A percentile compares a stretch with the other conserved stretches of the same genome.
Conservation (phyloP, 1,139 yeast genomes). For the Kodamaea arcana region DNA sequence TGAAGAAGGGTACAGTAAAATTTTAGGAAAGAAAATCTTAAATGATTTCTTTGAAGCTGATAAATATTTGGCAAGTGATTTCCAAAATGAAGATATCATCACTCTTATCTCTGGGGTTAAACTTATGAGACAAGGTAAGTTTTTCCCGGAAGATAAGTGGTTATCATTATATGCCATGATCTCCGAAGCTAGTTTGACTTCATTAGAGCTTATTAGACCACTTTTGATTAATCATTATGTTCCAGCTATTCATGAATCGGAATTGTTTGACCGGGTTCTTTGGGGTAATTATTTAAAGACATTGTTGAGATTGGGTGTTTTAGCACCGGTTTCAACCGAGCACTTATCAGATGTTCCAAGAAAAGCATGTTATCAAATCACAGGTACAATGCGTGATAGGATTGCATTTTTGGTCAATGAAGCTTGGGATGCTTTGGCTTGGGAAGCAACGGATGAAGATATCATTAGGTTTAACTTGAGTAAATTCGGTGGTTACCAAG, state of each 20-base stretch:
- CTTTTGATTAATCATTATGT: conserved; percentile 51
- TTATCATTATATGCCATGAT: conserved; percentile 60
- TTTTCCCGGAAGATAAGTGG: conserved; percentile 68
- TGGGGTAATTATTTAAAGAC: conserved; percentile 68
- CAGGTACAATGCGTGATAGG: conserved; percentile 61
- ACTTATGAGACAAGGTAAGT: conserved; percentile 53
- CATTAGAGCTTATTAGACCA: conserved; percentile 57
- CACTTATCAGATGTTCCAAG: conserved; percentile 69
- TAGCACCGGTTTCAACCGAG: conserved; percentile 58
- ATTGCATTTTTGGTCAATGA: conserved; percentile 53
- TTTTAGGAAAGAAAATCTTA: conserved; percentile 23
- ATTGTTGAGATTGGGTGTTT: conserved; percentile 49
- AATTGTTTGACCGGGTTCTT: conserved; percentile 46
- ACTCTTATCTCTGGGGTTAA: conserved; percentile 54
- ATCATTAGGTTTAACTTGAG: conserved; percentile 56
- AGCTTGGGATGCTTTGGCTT: conserved; percentile 73
- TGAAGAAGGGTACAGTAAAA: conserved; percentile 35
- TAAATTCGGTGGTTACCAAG: conserved; percentile 71
- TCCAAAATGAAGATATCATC: conserved; percentile 41
- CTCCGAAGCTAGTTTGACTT: conserved; percentile 55
- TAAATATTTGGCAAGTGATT: conserved; percentile 31
- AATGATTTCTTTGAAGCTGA: conserved; percentile 33
- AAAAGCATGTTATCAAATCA: conserved; percentile 62
- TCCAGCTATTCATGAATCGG: conserved; percentile 50
- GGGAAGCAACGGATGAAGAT: conserved; percentile 62